Evolutionary conservation across 768 basidiomycete genomes (phyloP), one percentile per base, ranked within the genome.

Genomic region (Asterophora parasitica): DNA sequence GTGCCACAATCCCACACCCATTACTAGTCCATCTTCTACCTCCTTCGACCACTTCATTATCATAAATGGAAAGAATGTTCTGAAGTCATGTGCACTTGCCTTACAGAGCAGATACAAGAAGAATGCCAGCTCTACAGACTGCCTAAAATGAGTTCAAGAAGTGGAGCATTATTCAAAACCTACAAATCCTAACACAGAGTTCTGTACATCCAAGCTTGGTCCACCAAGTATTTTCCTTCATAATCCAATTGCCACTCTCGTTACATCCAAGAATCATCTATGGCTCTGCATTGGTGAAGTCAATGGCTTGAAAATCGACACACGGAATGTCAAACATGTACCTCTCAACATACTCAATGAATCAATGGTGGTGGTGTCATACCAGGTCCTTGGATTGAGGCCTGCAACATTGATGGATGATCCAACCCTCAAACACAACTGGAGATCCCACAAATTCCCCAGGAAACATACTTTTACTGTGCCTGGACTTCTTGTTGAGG

Each of bases 371-470:
- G 34, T 39, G 12, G 37, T 60, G 5, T 60, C 53, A 2, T 54
- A 53, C 31, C 54, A 58, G 48, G 13, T 57, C 6, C 51, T 56
- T 10, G 52, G 52, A 8, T 31, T 62, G 11, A 20, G 49, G 1
- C 53, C 55, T 13, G 40, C 54, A 4, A 60, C 59, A 12, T 35
- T 26, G 12, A 48, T 53, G 10, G 57, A 62, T 26, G 58, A 60
- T 41, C 54, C 59, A 12, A 39, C 35, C 4, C 7, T 26, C 4
- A 13, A 48, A 7, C 6, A 55, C 19, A 54, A 62, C 34, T 62
- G 61, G 61, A 19, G 58, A 15, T 48, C 57, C n/a, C 50, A 42
- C 42, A 23, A 10, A n/a, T 26, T 48, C 15, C n/a, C n/a, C n/a
- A n/a, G 16, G 1, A 56, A 55, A 33, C 20, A 33, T 2, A 52